Base-by-base conservation (phyloP, 805 yeast species). In the Cyberlindnera maritima region DNA sequence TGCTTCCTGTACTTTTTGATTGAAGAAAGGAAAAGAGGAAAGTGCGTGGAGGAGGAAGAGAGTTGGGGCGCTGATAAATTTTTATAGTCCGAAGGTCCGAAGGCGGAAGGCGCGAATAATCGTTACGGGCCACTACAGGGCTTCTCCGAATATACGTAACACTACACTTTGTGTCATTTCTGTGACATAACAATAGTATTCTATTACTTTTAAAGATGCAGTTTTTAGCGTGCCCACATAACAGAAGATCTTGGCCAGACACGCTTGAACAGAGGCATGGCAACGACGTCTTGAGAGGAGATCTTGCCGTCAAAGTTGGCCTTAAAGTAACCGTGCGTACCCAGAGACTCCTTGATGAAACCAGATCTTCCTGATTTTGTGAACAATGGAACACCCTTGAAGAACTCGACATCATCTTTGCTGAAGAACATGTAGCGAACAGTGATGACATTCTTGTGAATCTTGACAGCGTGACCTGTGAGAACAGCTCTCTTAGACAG, bases 271-370 rank as follows among this genome's bases (percentile, higher is more conserved):
- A 94, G 69, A 26, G 96, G 82, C 97, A 94, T 89, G 19, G 89
- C 97, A 41, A 94, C 81, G 13, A 88, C 83, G 67, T 94, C 99
- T 69, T 91, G 97, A 0, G 97, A 85, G 43, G 86, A 81, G 59
- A 95, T 72, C 60, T 85, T 88, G 49, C 91, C 92, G 63, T 94
- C 97, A 60, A 94, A 94, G 9, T 87, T 85, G 20, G 97, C 96
- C 71, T 94, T 94, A 79, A 85, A 91, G 72, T 92, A 89, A 53
- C 99, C 99, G 65, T 94, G 99, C 2, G 99, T 94, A 70, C 99
- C 99, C 72, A 94, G 75, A 63, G 91, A 80, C 65, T 92, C 97
- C 68, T 88, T 92, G 64, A 95, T 92, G 66, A 86, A 86, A 46
- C 99, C 99, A 18, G 90, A 76, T 66, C 97, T 82, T 42, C 99